Conservation (phyloP, 2,329 filamentous ascomycete genomes). For the Trichophyton verrucosum region DNA sequence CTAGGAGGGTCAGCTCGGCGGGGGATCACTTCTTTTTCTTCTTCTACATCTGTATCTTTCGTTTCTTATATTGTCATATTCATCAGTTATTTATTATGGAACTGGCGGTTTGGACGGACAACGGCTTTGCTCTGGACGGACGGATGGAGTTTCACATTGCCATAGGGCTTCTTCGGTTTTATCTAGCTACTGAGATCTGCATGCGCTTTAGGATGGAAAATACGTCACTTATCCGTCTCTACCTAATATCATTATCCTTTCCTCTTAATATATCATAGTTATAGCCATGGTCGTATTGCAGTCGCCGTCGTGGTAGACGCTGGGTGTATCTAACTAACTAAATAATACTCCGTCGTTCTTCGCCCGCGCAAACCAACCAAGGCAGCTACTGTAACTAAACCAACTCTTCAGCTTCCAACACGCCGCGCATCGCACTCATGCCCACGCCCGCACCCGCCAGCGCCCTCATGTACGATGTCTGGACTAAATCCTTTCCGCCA, state of each 20-base stretch:
- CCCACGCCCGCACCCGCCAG: slow-evolving; percentile 1
- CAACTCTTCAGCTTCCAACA: too few relatives aligned
- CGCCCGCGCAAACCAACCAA: background rate
- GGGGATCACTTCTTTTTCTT: background rate
- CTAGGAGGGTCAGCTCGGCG: background rate
- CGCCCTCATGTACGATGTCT: slow-evolving; percentile 29
- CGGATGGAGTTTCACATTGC: background rate
- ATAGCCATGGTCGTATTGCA: too few relatives aligned
- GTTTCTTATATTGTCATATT: too few relatives aligned
- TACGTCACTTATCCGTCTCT: background rate
- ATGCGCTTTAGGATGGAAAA: background rate
- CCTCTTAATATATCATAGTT: too few relatives aligned
- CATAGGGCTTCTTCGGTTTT: background rate
- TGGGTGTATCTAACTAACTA: too few relatives aligned
- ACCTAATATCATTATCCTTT: background rate
- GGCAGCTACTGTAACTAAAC: too few relatives aligned
- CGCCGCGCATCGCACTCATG: background rate
- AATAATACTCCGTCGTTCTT: too few relatives aligned
- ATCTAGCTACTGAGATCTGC: background rate
- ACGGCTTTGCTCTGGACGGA: background rate
- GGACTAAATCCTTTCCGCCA: slow-evolving; percentile 41
- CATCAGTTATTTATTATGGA: background rate
- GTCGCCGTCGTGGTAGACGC: too few relatives aligned
- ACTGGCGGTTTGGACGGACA: background rate
- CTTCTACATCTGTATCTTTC: too few relatives aligned